A percentile compares a stretch with the other conserved stretches of the same genome.
Evolutionary conservation across 345 rosid genomes (phyloP).

Genomic region (Euphorbia peplus): DNA sequence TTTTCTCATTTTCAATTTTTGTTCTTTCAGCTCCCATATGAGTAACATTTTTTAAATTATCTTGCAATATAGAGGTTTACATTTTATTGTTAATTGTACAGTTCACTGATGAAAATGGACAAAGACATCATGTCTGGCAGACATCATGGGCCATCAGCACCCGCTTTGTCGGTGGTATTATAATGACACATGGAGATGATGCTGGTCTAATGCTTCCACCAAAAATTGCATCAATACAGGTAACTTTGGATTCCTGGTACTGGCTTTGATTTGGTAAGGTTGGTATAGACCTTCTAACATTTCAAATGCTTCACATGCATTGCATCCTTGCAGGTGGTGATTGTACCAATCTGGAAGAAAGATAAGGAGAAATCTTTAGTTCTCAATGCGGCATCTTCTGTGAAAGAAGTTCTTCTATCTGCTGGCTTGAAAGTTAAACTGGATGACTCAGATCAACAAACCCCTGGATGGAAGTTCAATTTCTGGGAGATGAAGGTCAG

Average conservation of each 20-base stretch:
- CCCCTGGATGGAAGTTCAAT: slow-evolving; percentile 94
- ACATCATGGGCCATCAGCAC: slow-evolving; percentile 99
- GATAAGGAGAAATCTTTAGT: slow-evolving; percentile 68
- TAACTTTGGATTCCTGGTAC: slow-evolving; percentile 15
- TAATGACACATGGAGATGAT: slow-evolving; percentile 99
- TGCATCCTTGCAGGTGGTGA: slow-evolving; percentile 51
- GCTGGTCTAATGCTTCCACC: slow-evolving; percentile 92
- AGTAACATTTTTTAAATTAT: background rate
- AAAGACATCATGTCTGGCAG: slow-evolving; percentile 95
- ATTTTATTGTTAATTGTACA: slow-evolving; percentile 29
- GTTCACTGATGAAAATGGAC: slow-evolving; percentile 89
- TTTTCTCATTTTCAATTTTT: background rate
- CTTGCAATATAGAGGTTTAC: background rate
- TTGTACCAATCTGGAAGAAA: slow-evolving; percentile 91
- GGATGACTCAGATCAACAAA: slow-evolving; percentile 76
- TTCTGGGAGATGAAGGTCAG: slow-evolving; percentile 97
- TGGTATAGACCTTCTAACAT: background rate
- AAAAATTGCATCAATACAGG: slow-evolving; percentile 85
- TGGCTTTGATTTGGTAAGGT: background rate
- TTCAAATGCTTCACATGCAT: slow-evolving; percentile 1
- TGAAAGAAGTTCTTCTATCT: slow-evolving; percentile 51
- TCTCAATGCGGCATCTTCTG: slow-evolving; percentile 63
- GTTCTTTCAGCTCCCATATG: background rate
- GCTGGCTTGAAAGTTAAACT: slow-evolving; percentile 81
- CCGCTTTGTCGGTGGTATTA: slow-evolving; percentile 91